A percentile compares a stretch with the other conserved stretches of the same genome.
Conservation (phyloP, 192 early-diverging fungal species). For the Pilobolus umbonatus region DNA sequence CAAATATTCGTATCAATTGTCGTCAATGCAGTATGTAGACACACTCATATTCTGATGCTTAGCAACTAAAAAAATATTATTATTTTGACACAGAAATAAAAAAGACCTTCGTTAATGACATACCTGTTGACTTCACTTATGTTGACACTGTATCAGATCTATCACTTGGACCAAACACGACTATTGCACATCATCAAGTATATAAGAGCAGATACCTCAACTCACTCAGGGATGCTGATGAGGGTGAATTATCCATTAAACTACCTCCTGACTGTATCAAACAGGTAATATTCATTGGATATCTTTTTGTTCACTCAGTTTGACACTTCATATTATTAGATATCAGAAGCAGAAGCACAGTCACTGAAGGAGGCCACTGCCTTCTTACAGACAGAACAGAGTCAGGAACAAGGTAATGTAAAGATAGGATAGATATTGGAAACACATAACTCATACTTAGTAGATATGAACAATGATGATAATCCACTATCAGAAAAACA, state of each 20-base stretch:
- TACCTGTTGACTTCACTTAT: slow-evolving; percentile 31
- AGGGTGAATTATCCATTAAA: slow-evolving; percentile 41
- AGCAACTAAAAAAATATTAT: slow-evolving; percentile 5
- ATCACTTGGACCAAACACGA: slow-evolving; percentile 29
- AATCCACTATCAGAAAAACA: neutral
- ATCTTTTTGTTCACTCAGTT: neutral
- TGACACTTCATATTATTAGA: neutral
- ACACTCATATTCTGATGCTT: no score
- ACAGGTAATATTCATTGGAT: slow-evolving; percentile 8
- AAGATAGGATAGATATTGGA: slow-evolving; percentile 18
- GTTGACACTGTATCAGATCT: slow-evolving; percentile 42
- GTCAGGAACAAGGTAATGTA: slow-evolving; percentile 21
- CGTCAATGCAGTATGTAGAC: slow-evolving; percentile 39
- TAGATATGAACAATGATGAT: neutral
- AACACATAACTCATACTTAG: neutral
- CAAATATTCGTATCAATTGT: slow-evolving; percentile 39
- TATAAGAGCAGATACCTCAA: slow-evolving; percentile 41
- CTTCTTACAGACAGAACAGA: slow-evolving; percentile 13
- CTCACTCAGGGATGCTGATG: slow-evolving; percentile 44
- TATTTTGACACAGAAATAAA: slow-evolving; percentile 25
- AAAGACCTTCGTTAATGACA: slow-evolving; percentile 34
- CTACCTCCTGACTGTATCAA: slow-evolving; percentile 35
- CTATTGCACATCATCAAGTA: slow-evolving; percentile 42
- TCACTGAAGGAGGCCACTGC: slow-evolving; percentile 6
- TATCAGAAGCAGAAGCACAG: slow-evolving; percentile 8